phyloP scores from a whole-genome alignment of 108 stramenopile genomes.

The Skeletonema menzelii region DNA sequence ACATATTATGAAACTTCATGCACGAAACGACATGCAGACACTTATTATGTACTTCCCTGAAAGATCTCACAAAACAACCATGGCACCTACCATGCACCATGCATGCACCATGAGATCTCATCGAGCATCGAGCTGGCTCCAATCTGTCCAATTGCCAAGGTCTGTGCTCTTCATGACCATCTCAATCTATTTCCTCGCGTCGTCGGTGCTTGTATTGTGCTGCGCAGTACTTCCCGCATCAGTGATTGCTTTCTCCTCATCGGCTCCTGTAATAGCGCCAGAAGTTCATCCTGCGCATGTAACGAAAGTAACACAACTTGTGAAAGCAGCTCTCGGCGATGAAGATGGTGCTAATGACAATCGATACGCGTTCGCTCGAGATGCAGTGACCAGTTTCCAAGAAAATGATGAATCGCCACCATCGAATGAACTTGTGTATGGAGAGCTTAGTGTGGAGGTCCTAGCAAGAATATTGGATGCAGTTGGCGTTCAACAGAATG shows the following conservation, averaged over 20 bases:
- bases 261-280: not conserved
- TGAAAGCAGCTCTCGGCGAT: conserved; percentile 19
- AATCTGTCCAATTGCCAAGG: no score
- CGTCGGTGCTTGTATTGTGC: not conserved
- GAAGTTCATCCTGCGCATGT: conserved; percentile 11
- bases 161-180: no score
- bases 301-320: conserved; percentile 5
- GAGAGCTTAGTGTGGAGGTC: conserved; percentile 26
- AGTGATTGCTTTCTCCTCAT: not conserved
- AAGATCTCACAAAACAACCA: no score
- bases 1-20: no score
- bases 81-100: no score
- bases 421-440: conserved; percentile 38
- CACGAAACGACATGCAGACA: no score
- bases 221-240: not conserved
- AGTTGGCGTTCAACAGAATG: conserved; percentile 30
- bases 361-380: conserved; percentile 14
- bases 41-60: no score
- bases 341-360: not conserved
- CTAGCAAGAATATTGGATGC: conserved; percentile 46
- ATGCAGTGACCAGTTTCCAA: conserved; percentile 1
- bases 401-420: not conserved
- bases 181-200: no score
- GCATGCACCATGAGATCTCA: no score
- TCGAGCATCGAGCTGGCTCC: no score